Evolutionary conservation across 2,329 filamentous ascomycete genomes (phyloP).

Genomic region (Intubia oerlemansii): DNA sequence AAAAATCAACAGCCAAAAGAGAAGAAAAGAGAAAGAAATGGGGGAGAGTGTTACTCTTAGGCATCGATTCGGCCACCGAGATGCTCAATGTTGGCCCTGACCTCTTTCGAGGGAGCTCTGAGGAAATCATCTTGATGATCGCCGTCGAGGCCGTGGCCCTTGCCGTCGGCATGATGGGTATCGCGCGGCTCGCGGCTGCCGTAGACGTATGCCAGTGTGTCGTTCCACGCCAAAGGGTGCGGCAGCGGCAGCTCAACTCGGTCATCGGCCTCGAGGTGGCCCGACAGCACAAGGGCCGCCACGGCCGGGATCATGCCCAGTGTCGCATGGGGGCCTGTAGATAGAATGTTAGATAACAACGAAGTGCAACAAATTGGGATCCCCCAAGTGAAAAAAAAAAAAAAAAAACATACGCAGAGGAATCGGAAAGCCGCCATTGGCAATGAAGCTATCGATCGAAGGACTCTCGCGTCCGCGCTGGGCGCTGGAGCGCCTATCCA

Average conservation of each 20-base stretch:
- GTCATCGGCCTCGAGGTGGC: constrained; percentile 28
- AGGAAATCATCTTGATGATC: too few species aligned
- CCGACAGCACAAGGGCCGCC: constrained; percentile 30
- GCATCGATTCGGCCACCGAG: constrained; percentile 21
- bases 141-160: too few species aligned
- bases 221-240: constrained; percentile 30
- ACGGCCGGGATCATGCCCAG: constrained; percentile 28
- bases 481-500: neutral
- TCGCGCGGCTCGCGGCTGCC: constrained; percentile 24
- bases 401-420: constrained; percentile 22
- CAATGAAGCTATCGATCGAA: constrained; percentile 2
- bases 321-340: constrained; percentile 24
- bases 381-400: neutral
- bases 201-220: constrained; percentile 34
- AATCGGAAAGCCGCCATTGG: constrained; percentile 12
- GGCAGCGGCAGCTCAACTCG: constrained; percentile 35
- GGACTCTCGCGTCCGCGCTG: neutral
- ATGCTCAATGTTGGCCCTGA: constrained; percentile 30
- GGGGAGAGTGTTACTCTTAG: neutral
- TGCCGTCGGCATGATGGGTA: too few species aligned
- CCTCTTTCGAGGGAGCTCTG: too few species aligned
- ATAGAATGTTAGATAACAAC: too few species aligned
- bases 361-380: too few species aligned
- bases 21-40: neutral
- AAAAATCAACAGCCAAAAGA: neutral